Conservation (phyloP, 2,329 filamentous ascomycete species). For the Clarireedia homoeocarpa region DNA sequence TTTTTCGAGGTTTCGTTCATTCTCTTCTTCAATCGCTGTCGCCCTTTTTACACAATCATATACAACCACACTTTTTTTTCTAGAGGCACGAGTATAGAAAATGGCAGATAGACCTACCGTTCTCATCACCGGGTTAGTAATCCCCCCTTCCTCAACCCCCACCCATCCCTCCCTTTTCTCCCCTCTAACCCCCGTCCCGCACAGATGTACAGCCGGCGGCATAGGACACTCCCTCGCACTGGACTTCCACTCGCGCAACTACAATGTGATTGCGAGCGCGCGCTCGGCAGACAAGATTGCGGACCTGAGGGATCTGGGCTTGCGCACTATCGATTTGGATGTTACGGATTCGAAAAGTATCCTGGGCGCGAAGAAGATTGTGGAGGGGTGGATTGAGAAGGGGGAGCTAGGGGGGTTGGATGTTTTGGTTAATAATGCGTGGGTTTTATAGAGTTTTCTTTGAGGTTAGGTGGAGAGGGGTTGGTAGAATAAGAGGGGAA, state of each 20-base stretch:
- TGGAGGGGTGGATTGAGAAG: conserved; percentile 40
- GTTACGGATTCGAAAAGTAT: conserved; percentile 28
- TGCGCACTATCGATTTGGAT: conserved; percentile 35
- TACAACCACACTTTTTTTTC: too few species aligned
- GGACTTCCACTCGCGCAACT: conserved; percentile 32
- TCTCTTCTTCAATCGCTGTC: too few species aligned
- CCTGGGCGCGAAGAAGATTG: conserved; percentile 17
- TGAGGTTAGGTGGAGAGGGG: neutral
- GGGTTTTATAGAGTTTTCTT: neutral
- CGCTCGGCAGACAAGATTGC: conserved; percentile 30
- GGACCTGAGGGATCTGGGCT: conserved; percentile 22
- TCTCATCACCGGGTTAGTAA: neutral
- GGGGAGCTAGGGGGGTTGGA: conserved; percentile 56
- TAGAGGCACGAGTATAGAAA: too few species aligned
- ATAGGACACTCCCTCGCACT: conserved; percentile 35
- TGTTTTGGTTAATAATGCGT: conserved; percentile 86
- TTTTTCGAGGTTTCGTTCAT: too few species aligned
- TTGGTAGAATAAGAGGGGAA: neutral
- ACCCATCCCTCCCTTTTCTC: neutral
- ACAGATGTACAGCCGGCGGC: conserved; percentile 28
- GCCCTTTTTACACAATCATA: too few species aligned
- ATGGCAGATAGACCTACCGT: neutral
- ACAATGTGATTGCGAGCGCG: conserved; percentile 36
- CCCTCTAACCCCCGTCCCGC: neutral
- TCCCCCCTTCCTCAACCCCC: neutral